Base-by-base conservation (phyloP, 2,329 filamentous ascomycete genomes). In the Diaporthe helianthi region DNA sequence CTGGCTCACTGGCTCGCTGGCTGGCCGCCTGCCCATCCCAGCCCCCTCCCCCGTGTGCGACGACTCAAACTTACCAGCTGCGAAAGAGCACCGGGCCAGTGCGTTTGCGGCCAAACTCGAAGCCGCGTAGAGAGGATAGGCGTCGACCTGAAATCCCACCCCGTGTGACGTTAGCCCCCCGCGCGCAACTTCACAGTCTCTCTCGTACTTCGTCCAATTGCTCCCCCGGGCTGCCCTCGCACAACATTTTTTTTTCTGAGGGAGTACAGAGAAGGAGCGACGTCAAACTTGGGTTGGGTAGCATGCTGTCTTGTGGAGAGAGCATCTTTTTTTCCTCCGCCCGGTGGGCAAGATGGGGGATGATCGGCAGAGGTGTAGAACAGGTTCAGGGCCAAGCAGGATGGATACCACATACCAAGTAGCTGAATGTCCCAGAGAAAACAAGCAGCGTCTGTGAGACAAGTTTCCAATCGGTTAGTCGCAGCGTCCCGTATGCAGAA, bases 401-500 rank as follows among this genome's bases (percentile, higher is more conserved):
- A 53, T 53, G 41, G 41, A 54, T 51, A 12, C 47, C 66, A 83
- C 84, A 81, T 79, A 95, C 93, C 72, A 97, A 83, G 81, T 97
- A 97, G 15, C 93, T 97, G 79, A 97, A 97, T 73, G 97, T 89
- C 65, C 93, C 93, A 68, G 89, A 90, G 80, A 93, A 98, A 36
- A 92, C 89, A 69, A 97, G 86, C 71, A 97, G 86, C 66, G 88
- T 90, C 65, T 92, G 93, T 75, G 76, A 73, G 72, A 67, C 73
- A 75, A 13, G 58, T n/a, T 72, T 61, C 65, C 49, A 74, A 73
- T 71, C 73, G 74, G 76, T 78, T 77, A 77, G 74, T 74, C 73
- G 72, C 77, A 78, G 74, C 72, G 75, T 70, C 68, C 68, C 68
- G 69, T 75, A 76, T 78, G 76, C 76, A 75, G 76, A 74, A 76